Evolutionary conservation across 2,329 filamentous ascomycete genomes (phyloP).

Genomic region (Coleophoma crateriformis): DNA sequence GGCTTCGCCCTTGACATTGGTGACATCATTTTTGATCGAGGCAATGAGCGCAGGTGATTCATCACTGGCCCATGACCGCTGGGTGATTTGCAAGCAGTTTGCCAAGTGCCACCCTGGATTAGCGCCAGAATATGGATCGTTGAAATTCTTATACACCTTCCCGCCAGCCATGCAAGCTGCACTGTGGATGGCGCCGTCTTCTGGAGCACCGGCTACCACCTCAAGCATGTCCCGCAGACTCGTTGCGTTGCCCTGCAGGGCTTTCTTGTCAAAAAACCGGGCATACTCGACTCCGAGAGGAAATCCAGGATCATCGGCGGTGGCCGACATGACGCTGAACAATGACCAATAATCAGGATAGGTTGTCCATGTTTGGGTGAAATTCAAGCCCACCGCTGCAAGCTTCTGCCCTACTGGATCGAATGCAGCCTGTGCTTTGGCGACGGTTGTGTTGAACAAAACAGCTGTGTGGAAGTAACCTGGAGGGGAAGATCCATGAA

Average conservation of each 20-base stretch:
- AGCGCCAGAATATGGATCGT: conserved; percentile 20
- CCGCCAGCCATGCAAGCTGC: conserved; percentile 25
- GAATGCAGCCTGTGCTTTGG: conserved; percentile 16
- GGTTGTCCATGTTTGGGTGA: conserved; percentile 9
- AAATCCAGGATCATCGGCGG: conserved; percentile 13
- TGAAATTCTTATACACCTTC: conserved; percentile 21
- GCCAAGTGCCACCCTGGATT: conserved; percentile 22
- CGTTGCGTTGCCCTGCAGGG: conserved; percentile 11
- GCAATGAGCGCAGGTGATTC: too few species aligned
- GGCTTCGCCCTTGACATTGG: conserved; percentile 23
- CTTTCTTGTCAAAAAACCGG: conserved; percentile 19
- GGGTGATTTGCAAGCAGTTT: too few species aligned
- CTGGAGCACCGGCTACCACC: conserved; percentile 18
- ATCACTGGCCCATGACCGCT: too few species aligned
- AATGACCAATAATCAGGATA: conserved; percentile 23
- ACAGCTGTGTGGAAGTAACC: conserved; percentile 25
- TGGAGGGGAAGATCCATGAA: conserved; percentile 7
- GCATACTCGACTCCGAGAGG: conserved; percentile 15
- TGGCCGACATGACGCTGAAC: conserved; percentile 21
- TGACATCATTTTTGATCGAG: conserved; percentile 20
- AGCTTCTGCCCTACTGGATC: conserved; percentile 10
- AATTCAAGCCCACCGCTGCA: conserved; percentile 13
- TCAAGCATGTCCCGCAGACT: conserved; percentile 19
- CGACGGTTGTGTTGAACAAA: conserved; percentile 20
- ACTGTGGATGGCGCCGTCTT: conserved; percentile 17